Evolutionary conservation across 306 rosid species (phyloP), one percentile per base, ranked within the genome.

Genomic region (Gillenia trifoliata): DNA sequence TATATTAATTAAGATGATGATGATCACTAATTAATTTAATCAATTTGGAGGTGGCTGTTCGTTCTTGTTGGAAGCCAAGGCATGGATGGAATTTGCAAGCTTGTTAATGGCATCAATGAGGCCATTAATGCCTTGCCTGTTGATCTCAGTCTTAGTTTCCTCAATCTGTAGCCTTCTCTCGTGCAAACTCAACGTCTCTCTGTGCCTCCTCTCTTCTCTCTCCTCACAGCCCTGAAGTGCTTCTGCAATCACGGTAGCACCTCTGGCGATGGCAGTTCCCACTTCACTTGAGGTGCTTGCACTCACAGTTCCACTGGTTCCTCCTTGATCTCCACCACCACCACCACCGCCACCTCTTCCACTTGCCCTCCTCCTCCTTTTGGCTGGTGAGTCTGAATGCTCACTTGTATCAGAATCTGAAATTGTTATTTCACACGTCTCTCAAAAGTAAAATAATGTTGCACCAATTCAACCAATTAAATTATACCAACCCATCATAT

Each of bases 101-200:
- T 80, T 84, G 80, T 80, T 84, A 75, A 80, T 77, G 75, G 87
- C 87, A 34, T 84, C 85, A 33, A 78, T 79, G 45, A 84, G 80
- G 33, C 87, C 87, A 84, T 16, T 74, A 22, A 84, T 70, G 66
- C 88, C 88, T 77, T 80, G 76, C 75, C 77, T 77, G 72, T 68
- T 71, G 80, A 77, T 52, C 74, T 77, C 83, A 8, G 66, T 74
- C 73, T 80, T 84, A 7, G 85, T 69, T 54, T 84, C 84, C 69
- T 84, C 82, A n/a, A 80, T 73, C 84, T 73, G 68, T 15, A 84
- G 79, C 78, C 80, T 84, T 41, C 72, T 80, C 69, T 80, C 85
- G 57, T 78, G 83, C 83, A 84, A 52, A 50, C 62, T 74, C 55
- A 77, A 8, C 38, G 70, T 68, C 19, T 84, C 81, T 78, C 77